Base-by-base conservation (phyloP, 2,329 filamentous ascomycete species). In the Fusarium albidum region DNA sequence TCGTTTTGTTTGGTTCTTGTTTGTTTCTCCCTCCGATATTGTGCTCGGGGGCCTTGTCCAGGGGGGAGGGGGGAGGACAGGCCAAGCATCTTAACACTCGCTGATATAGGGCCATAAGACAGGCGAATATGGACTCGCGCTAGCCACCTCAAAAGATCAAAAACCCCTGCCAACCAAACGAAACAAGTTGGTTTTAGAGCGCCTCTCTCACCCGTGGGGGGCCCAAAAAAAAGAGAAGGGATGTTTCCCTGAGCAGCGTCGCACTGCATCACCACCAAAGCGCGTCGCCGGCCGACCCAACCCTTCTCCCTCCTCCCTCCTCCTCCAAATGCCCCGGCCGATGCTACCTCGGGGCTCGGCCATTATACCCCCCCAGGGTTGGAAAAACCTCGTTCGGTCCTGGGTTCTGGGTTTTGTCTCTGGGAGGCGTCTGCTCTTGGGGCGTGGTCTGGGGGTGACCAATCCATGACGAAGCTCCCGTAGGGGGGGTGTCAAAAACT, bases 71-170 rank as follows among this genome's bases (percentile, higher is more conserved):
- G 29, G 39, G 48, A 43, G 49, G 49, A 39, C 41, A 43, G 34
- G 29, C 37, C 43, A 48, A 42, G 42, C 42, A 52, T 59, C 52
- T 56, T 55, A 67, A 55, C 33, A 55, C 54, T 53, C 37, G 15
- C 49, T 55, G 49, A 66, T 67, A 67, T 67, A 67, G 64, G 58
- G 49, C 54, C 58, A 63, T 67, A 67, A 66, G 48, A 67, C 60
- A 62, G 60, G 58, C 53, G 57, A 57, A 37, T 67, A 67, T 63
- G 56, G 49, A 46, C 37, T 39, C 50, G 44, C 60, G 60, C 63
- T 67, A 67, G 33, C 47, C 50, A 56, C 51, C 38, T 26, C 38
- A 42, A 43, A 35, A 43, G 29, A 31, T 11, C 51, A 37, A 26
- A 27, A 40, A 32, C 18, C 44, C 64, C 54, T 61, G 50, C 64